A percentile compares a stretch with the other conserved stretches of the same genome.
Evolutionary conservation across 495 filamentous ascomycete genomes (phyloP).

Genomic region (Aspergillus saccharolyticus): DNA sequence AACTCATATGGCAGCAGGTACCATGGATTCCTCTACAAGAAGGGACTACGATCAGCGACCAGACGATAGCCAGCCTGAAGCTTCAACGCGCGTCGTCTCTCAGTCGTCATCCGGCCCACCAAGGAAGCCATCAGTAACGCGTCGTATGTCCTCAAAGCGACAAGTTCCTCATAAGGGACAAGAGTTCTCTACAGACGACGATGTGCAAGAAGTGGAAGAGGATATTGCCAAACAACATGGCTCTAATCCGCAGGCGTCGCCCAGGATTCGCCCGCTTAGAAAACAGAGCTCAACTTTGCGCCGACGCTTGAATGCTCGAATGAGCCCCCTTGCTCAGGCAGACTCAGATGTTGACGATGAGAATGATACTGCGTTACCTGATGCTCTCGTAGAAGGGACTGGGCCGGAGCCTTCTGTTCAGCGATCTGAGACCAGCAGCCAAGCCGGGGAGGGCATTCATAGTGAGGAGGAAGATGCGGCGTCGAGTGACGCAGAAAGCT

Average conservation of each 20-base stretch:
- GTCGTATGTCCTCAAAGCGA: conserved; percentile 68
- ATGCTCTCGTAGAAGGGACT: conserved; percentile 21
- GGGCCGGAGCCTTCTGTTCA: conserved; percentile 1
- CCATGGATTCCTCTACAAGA: conserved; percentile 30
- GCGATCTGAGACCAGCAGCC: conserved; percentile 15
- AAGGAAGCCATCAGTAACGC: conserved; percentile 66
- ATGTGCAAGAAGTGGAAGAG: conserved; percentile 72
- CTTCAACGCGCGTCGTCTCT: conserved; percentile 24
- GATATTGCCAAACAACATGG: conserved; percentile 38
- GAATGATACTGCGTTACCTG: conserved; percentile 35
- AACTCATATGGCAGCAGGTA: conserved; percentile 28
- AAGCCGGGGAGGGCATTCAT: conserved; percentile 49
- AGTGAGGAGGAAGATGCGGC: conserved; percentile 56
- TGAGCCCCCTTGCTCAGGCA: conserved; percentile 52
- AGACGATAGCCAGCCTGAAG: conserved; percentile 33
- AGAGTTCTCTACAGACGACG: conserved; percentile 93
- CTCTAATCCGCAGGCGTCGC: conserved; percentile 31
- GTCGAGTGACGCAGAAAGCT: conserved; percentile 74
- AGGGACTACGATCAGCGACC: conserved; percentile 22
- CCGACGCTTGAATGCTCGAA: conserved; percentile 57
- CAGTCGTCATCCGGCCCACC: conserved; percentile 51
- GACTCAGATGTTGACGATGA: conserved; percentile 51
- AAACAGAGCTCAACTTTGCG: conserved; percentile 62
- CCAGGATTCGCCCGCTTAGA: conserved; percentile 35
- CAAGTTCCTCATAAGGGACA: conserved; percentile 73